phyloP scores from a whole-genome alignment of 192 early-diverging fungal species.

The Rhizophagus sp. region DNA sequence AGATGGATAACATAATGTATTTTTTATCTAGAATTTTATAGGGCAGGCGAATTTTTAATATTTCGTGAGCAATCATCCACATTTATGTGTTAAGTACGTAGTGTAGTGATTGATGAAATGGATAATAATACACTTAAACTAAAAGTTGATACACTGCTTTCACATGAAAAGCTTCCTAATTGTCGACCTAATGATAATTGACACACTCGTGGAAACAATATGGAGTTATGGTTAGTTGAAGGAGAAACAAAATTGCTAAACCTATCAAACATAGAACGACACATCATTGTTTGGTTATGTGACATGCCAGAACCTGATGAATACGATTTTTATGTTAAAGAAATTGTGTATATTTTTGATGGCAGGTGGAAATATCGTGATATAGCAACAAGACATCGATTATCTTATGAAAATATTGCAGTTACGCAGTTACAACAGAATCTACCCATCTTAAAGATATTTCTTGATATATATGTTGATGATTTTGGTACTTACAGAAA shows the following conservation, averaged over 20 bases:
- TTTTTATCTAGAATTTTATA: neutral
- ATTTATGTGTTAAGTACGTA: neutral
- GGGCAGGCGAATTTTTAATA: neutral
- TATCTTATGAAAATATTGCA: conserved; percentile 5
- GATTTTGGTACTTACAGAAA: conserved; percentile 18
- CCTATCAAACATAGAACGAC: neutral
- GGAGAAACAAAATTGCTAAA: neutral
- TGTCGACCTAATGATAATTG: neutral
- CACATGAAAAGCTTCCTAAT: neutral
- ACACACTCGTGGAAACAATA: neutral
- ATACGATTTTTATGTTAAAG: conserved; percentile 12
- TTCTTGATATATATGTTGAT: conserved; percentile 20
- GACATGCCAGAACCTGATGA: neutral
- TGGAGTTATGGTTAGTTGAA: conserved; percentile 2
- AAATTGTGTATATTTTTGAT: neutral
- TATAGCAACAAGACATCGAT: neutral
- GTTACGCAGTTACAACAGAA: neutral
- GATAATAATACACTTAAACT: neutral
- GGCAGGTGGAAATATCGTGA: neutral
- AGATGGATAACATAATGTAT: too few relatives aligned
- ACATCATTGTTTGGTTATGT: neutral
- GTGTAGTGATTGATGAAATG: neutral
- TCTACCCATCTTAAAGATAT: neutral
- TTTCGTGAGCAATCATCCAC: neutral
- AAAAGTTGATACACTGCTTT: neutral